Percentiles rank a stretch among this genome's conserved stretches.
Evolutionary conservation across 257 asterid species (phyloP).

Genomic region (Przewalskia tangutica): DNA sequence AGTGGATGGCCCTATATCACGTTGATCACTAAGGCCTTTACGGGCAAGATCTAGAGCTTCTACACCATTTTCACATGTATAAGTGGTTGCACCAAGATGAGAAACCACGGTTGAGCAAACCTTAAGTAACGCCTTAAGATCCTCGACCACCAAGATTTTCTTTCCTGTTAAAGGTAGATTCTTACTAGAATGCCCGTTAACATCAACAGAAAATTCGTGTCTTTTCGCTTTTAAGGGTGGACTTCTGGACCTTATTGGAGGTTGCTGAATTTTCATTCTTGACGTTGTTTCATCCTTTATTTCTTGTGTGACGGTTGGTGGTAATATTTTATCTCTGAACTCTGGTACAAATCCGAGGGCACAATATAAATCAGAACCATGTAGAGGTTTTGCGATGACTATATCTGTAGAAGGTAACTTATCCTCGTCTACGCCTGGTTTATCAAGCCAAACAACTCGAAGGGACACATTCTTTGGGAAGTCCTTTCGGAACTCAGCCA

Average conservation of each 20-base stretch:
- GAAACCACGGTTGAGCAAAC: conserved; percentile 27
- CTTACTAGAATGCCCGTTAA: no score
- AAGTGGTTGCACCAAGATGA: conserved; percentile 37
- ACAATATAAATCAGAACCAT: conserved; percentile 58
- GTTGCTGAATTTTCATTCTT: background rate
- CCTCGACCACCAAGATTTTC: conserved; percentile 53
- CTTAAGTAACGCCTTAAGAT: conserved; percentile 24
- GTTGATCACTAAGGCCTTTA: conserved; percentile 9
- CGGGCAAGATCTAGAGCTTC: conserved; percentile 34
- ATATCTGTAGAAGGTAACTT: conserved; percentile 45
- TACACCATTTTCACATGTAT: conserved; percentile 38
- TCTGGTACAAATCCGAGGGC: conserved; percentile 44
- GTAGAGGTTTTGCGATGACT: conserved; percentile 50
- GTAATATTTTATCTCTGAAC: conserved; percentile 16
- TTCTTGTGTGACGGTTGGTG: background rate
- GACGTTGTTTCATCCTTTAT: background rate
- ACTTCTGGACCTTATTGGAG: background rate
- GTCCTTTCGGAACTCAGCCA: conserved; percentile 57
- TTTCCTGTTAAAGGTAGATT: conserved; percentile 37
- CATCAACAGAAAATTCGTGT: background rate
- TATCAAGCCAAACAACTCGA: conserved; percentile 59
- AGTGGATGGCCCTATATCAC: background rate
- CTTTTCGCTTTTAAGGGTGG: background rate
- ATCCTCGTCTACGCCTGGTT: conserved; percentile 24
- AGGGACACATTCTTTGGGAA: conserved; percentile 9